Evolutionary conservation across 352 stramenopile genomes (phyloP).

Genomic region (Pythium biforme): DNA sequence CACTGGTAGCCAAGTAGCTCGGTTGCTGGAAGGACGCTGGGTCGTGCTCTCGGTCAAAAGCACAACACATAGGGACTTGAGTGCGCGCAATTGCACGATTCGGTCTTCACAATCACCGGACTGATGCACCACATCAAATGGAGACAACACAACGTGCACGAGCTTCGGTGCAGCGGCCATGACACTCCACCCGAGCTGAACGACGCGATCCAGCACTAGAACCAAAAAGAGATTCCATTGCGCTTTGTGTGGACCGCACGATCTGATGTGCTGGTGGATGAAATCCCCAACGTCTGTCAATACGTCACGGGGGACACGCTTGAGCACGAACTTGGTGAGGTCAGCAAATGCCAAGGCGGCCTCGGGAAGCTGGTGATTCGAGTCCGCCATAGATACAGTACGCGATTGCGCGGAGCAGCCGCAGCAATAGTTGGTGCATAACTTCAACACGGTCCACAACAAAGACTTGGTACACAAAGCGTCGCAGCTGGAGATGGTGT

Average conservation of each 20-base stretch:
- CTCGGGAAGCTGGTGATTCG: neutral
- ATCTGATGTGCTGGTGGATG: constrained; percentile 26
- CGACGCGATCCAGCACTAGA: constrained; percentile 21
- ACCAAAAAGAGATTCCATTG: constrained; percentile 25
- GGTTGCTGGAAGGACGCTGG: neutral
- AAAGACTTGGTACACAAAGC: neutral
- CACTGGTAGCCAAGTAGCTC: constrained; percentile 5
- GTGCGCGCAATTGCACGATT: constrained; percentile 12
- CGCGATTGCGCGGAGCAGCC: constrained; percentile 26
- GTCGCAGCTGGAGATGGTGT: constrained; percentile 1
- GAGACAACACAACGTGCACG: constrained; percentile 9
- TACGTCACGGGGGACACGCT: constrained; percentile 1
- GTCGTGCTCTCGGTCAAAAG: constrained; percentile 2
- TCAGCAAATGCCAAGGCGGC: constrained; percentile 15
- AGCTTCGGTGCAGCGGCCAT: constrained; percentile 5
- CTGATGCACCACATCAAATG: constrained; percentile 6
- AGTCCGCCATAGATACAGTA: neutral
- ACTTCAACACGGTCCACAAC: constrained; percentile 53
- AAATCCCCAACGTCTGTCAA: constrained; percentile 15
- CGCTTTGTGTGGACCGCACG: constrained; percentile 4
- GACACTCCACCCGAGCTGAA: constrained; percentile 18
- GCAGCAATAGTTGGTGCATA: constrained; percentile 61
- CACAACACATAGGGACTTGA: constrained; percentile 20
- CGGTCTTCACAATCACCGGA: neutral
- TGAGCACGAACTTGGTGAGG: constrained; percentile 18